These are phyloP conservation scores for Ailanthus altissimus DNA, from an alignment of 345 rosid genomes.

Conservation along the genomic window DNA sequence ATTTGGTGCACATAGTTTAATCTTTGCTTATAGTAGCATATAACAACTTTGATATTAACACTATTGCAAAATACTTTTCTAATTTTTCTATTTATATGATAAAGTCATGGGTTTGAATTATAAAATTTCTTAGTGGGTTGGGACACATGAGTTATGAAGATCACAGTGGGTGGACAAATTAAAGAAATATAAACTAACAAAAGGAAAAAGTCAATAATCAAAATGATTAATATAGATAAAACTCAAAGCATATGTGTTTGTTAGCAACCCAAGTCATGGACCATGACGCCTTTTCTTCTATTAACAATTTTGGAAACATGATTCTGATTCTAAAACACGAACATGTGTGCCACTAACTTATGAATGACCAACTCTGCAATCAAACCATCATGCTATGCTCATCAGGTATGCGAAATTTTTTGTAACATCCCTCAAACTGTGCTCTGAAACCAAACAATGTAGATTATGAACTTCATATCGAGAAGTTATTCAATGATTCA, in stretches of 20 bases:
- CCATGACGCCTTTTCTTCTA: not conserved
- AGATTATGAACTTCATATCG: too few relatives aligned
- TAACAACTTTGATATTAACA: not conserved
- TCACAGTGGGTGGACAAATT: not conserved
- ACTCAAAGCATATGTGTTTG: not conserved
- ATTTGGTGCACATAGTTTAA: not conserved
- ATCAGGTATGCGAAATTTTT: not conserved
- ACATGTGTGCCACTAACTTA: slow-evolving; percentile 11
- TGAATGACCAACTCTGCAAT: not conserved
- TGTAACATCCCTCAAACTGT: not conserved
- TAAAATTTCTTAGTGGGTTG: not conserved
- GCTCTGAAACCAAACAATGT: not conserved
- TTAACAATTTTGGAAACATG: not conserved
- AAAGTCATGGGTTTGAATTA: not conserved
- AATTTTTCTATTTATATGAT: not conserved
- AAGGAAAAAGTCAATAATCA: not conserved
- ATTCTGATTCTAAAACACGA: not conserved
- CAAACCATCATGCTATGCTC: not conserved
- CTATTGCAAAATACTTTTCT: not conserved
- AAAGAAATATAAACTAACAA: not conserved
- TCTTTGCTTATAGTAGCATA: not conserved
- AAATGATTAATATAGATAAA: not conserved
- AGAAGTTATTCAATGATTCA: too few relatives aligned
- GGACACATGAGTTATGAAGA: not conserved
- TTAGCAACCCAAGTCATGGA: not conserved